phyloP scores from a whole-genome alignment of 2,329 filamentous ascomycete species.

The Thielaviopsis populi region DNA sequence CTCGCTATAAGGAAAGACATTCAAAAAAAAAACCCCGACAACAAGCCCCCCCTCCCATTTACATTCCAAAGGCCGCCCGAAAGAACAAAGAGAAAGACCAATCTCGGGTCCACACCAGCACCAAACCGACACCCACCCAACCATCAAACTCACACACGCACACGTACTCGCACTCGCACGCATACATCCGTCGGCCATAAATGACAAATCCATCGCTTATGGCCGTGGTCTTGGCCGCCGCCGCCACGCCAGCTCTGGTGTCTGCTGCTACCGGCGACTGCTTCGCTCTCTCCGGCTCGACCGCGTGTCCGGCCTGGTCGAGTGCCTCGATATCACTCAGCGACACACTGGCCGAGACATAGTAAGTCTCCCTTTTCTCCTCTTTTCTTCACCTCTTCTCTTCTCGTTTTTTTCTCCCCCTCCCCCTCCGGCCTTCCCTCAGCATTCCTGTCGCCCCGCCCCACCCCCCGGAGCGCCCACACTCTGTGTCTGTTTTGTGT shows the following conservation, averaged over 20 bases:
- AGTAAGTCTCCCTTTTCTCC: constrained; percentile 13
- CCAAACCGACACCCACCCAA: no score
- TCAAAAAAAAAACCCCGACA: background rate
- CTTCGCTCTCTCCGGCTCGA: constrained; percentile 12
- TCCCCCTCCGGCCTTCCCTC: background rate
- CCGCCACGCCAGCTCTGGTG: constrained; percentile 11
- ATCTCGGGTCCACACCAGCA: no score
- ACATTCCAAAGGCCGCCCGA: background rate
- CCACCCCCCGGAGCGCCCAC: no score
- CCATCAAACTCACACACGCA: no score
- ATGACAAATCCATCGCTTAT: constrained; percentile 13
- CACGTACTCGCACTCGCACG: no score
- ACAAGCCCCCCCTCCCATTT: constrained; percentile 1
- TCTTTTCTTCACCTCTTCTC: no score
- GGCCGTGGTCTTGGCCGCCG: constrained; percentile 8
- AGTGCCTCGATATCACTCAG: constrained; percentile 13
- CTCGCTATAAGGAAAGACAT: constrained; percentile 14
- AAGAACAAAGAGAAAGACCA: no score
- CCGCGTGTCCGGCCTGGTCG: constrained; percentile 15
- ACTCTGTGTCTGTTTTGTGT: no score
- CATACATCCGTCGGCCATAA: background rate
- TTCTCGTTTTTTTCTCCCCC: background rate
- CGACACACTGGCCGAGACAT: constrained; percentile 11
- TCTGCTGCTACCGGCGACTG: constrained; percentile 12
- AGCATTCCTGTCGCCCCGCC: no score